Evolutionary conservation across 2,329 filamentous ascomycete species (phyloP).

Genomic region (Helotiales sp.): DNA sequence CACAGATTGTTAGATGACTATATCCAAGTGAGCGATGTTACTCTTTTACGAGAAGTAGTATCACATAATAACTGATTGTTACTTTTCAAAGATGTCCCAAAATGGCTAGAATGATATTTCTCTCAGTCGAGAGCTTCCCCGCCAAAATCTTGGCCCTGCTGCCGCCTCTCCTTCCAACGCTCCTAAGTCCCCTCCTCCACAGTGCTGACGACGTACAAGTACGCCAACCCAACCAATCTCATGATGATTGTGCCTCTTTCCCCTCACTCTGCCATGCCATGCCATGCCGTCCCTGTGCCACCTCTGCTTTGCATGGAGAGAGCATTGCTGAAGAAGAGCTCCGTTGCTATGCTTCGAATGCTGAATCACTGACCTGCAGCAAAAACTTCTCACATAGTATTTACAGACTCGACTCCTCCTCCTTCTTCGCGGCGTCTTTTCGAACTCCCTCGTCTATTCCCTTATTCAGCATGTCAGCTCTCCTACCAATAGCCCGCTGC

Average conservation of each 20-base stretch:
- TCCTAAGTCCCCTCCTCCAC: neutral
- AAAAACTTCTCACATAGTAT: neutral
- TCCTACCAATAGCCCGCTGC: conserved; percentile 7
- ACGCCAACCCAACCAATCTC: conserved; percentile 10
- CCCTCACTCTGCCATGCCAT: conserved; percentile 14
- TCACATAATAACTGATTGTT: too few species aligned
- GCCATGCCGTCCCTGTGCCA: neutral
- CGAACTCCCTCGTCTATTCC: neutral
- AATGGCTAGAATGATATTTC: neutral
- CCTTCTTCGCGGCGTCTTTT: too few species aligned
- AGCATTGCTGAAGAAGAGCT: conserved; percentile 1
- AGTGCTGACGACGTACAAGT: too few species aligned
- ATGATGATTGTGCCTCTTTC: conserved; percentile 19
- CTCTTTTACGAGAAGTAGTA: neutral
- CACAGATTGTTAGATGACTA: too few species aligned
- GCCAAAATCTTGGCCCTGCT: neutral
- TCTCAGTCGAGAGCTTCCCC: neutral
- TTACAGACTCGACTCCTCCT: neutral
- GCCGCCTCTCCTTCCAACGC: neutral
- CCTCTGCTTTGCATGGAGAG: neutral
- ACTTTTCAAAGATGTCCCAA: neutral
- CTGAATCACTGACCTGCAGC: neutral
- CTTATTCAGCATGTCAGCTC: conserved; percentile 6
- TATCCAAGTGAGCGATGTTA: too few species aligned
- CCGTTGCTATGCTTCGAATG: neutral